These are phyloP conservation scores for Ganoderma boninense DNA, from an alignment of 1,284 basidiomycete genomes.

Conservation along the genomic window DNA sequence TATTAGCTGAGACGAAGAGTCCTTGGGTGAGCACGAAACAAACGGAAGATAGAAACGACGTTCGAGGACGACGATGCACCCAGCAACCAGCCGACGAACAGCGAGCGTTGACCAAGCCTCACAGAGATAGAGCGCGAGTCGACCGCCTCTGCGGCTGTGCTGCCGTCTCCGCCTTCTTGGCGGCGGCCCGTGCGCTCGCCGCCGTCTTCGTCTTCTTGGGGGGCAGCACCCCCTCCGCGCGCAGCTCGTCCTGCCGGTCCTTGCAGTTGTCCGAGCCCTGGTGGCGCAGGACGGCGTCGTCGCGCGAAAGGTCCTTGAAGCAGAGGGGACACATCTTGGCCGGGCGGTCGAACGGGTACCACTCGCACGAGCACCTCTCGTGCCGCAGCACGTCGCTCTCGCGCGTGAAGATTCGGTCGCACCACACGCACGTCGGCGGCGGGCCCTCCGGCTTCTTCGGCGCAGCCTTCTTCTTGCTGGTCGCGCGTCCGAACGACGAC, in stretches of 20 bases:
- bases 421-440: conserved; percentile 10
- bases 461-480: conserved; percentile 6
- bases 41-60: neutral
- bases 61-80: neutral
- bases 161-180: neutral
- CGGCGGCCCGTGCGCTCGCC: neutral
- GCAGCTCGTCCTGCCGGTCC: neutral
- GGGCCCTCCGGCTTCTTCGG: neutral
- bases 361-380: conserved; percentile 9
- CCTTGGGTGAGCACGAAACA: neutral
- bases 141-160: neutral
- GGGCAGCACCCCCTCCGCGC: neutral
- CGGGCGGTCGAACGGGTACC: neutral
- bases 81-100: neutral
- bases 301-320: conserved; percentile 13
- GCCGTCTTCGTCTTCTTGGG: neutral
- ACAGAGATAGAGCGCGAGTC: neutral
- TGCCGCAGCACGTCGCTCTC: conserved; percentile 22
- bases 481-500: neutral
- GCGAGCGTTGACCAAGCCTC: neutral
- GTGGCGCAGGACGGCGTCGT: conserved; percentile 21
- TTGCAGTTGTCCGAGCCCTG: conserved; percentile 10
- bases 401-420: conserved; percentile 17
- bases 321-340: conserved; percentile 10
- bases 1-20: neutral